Base-by-base conservation (phyloP, 495 filamentous ascomycete genomes). In the Penicillium bovifimosum region DNA sequence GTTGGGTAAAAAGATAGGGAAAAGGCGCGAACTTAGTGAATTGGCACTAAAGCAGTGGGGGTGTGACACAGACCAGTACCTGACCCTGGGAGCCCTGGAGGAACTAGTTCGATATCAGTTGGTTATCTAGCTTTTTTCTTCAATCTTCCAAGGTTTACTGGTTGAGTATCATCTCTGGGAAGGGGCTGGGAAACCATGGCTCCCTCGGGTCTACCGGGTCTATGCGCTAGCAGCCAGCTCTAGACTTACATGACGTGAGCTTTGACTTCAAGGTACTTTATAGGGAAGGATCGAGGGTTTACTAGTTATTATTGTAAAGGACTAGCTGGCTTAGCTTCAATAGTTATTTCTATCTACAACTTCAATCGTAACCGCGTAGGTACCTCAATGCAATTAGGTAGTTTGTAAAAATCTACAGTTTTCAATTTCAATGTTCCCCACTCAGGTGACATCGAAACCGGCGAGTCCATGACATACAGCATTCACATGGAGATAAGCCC, bases 1-100 rank as follows among this genome's bases (percentile, higher is more conserved):
- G 29, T 32, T 31, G 29, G 38, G 13, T 14, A 31, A 14, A 14
- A 27, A 11, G 24, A 28, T 11, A 26, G 29, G 17, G 33, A 50
- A 52, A 52, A 26, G 18, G 36, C 16, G 31, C 20, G 20, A 24
- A 24, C 31, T 24, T 27, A 20, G 11, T n/a, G 6, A 32, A 33
- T 24, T 39, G 29, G 9, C 35, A 27, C 17, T 50, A 50, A 32
- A 50, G 17, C 48, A 35, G 48, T 41, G 34, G 47, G 47, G 48
- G 57, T 47, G 56, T 58, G 55, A 59, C 59, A 62, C 59, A 61
- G 59, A 54, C 55, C 46, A 39, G 46, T 48, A 31, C 46, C 46
- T 48, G 46, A 39, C 33, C 46, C 32, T 26, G 26, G 24, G 32
- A 13, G 32, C 28, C 24, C 24, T n/a, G 20, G 6, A 34, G 45